Evolutionary conservation across 2,329 filamentous ascomycete species (phyloP), one percentile per base, ranked within the genome.

Genomic region (Fusarium humuli): DNA sequence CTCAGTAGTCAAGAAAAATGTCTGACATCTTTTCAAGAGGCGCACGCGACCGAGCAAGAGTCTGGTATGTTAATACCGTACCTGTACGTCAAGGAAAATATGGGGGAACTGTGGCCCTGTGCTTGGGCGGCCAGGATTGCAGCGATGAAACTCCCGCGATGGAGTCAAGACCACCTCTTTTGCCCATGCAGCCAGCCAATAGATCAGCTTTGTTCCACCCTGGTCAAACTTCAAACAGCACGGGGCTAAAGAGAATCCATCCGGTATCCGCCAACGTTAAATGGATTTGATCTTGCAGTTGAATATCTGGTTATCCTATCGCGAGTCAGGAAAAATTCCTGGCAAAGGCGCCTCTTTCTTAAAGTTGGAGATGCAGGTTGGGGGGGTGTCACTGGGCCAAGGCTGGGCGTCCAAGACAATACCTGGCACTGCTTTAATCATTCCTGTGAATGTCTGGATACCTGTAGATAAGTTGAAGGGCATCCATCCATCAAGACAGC

Each of bases 141-240:
- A 60, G 53, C 52, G 58, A 69, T 73, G 72, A 74, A 74, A 75
- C 72, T 63, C 42, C 61, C 45, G 40, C 42, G 40, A 54, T 61
- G 56, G 62, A 56, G 44, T 58, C 61, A 25, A 55, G 57, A 46
- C 59, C 57, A 52, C 46, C n/a, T 57, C 41, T 42, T 40, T n/a
- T 44, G 50, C 61, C 66, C 72, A 65, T 57, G 57, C 65, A 72
- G 57, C 65, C 45, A 73, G 56, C 69, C 66, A 67, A 70, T 72
- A 62, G 41, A 46, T 41, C 41, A 16, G 27, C 20, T n/a, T 27
- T 8, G 22, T 44, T 32, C 30, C 23, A 56, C 58, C 68, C 72
- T 64, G 57, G 72, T 67, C 59, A 46, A 66, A 73, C 48, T 70
- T 74, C 68, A 73, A 74, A 74, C 72, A 68, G 47, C 50, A 60